Base-by-base conservation (phyloP, 2,329 filamentous ascomycete genomes). In the Sphaerostilbella broomeana region DNA sequence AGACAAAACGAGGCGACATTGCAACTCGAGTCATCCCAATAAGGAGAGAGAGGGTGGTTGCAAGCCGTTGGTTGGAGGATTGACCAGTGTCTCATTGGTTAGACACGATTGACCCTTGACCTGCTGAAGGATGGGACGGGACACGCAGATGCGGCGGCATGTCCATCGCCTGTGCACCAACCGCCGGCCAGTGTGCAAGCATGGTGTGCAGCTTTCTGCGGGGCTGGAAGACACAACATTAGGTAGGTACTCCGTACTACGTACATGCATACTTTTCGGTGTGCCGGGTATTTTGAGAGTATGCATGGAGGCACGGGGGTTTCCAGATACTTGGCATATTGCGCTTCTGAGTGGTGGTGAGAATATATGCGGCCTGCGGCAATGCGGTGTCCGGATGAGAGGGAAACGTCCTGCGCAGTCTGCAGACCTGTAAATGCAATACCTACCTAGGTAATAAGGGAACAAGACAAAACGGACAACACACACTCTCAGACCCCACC, bases 81-180 rank as follows among this genome's bases (percentile, higher is more conserved):
- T n/a, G n/a, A n/a, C n/a, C n/a, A n/a, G 28, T 27, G 33, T 20
- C 9, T 26, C 29, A 38, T 38, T 42, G 30, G 40, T 12, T 35
- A 34, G 24, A 22, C n/a, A 35, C 21, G 9, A 20, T 22, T 28
- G 29, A 45, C 40, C 46, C 46, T 45, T 45, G 46, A 27, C 46
- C 44, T 48, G 46, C 46, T 48, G 46, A 48, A 45, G 36, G 37
- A 44, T 21, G 28, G 28, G 33, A 39, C 19, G 35, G 30, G 24
- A 24, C 21, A 33, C 16, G 12, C 17, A 27, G 22, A 13, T 39
- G 35, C 30, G 28, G 35, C 35, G 35, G 28, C 40, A 39, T 39
- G 25, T 20, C 36, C 30, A 29, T 38, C 35, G 35, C 19, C 18
- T 32, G 25, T 39, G 40, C 25, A 15, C 31, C 31, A 34, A 34